Evolutionary conservation across 2,329 filamentous ascomycete genomes (phyloP), one percentile per base, ranked within the genome.

Genomic region (Penicillium sp.): DNA sequence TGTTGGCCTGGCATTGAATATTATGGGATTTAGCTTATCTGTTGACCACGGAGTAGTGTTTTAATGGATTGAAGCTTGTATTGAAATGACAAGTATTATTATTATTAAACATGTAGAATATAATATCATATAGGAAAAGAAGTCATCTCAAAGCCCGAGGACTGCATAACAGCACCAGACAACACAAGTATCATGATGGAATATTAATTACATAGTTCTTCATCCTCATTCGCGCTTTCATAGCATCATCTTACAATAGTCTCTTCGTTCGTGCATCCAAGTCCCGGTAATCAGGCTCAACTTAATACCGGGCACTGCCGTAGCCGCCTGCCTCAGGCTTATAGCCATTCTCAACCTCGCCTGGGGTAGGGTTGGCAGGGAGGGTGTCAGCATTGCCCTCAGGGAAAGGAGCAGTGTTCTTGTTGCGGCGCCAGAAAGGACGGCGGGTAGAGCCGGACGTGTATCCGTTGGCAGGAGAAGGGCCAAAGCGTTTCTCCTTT

Each of bases 401-500:
- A 23, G 70, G 78, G 12, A 71, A 77, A 60, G 62, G 71, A 60
- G 76, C 71, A 43, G 40, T 14, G 68, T 77, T 80, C 47, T 47
- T 49, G 63, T 72, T 74, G 38, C 76, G 74, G 53, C 63, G 63
- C 64, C 67, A 68, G 63, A 66, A 80, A 66, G 67, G 77, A 65
- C 65, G 58, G 42, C 61, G 64, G 23, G 51, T 51, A 35, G 75
- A 79, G 52, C 84, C 85, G 42, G 77, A 78, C 28, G 87, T 89
- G 76, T 91, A 91, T 72, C 83, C 79, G 76, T 88, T 88, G 61
- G 75, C 71, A 21, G 86, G 85, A 49, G 79, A 78, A 35, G 85
- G 87, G 14, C 87, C 87, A 68, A 82, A 89, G 53, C 83, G 83
- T 77, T 88, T 89, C 75, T 90, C 86, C 65, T 85, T 86, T 75